Base-by-base conservation (phyloP, 768 basidiomycete genomes). In the Clavulina sp. region DNA sequence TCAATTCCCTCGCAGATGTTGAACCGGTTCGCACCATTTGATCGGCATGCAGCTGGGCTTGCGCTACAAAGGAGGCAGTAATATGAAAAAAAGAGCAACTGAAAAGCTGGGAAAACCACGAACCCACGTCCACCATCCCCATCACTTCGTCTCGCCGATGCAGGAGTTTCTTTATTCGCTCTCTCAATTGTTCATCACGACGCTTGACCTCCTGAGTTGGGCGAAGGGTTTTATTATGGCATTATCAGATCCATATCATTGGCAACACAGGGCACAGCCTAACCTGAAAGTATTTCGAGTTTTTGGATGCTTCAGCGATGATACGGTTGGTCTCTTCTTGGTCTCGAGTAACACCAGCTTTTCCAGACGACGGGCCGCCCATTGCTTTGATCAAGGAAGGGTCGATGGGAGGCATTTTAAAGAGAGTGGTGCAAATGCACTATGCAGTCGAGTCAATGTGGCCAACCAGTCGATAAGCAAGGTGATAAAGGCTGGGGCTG, bases 281-380 rank as follows among this genome's bases (percentile, higher is more conserved):
- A 16, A 49, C 31, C 24, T 30, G 7, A 33, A 49, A 92, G 65
- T 84, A 96, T 65, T 88, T 89, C 26, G 88, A 92, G 3, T 91
- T 91, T 61, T 86, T 89, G 4, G 85, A 89, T 18, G 78, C 88
- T 49, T 93, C 85, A 1, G 85, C 84, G 49, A 93, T 95, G 51
- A 89, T 75, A 18, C 75, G 77, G 58, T 91, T 92, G 41, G 93
- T 49, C 16, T 30, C 48, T 13, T 23, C 6, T 16, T 49, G 24
- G 32, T 49, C 31, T 13, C 7, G 7, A 7, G 48, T 30, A 18
- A 49, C 9, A 18, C 43, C 48, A 33, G 48, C 48, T 30, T 49
- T 49, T 33, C 48, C 48, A 7, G 28, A 9, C 7, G 48, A 49
- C 18, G 48, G 48, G 16, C 48, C 48, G 24, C 26, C 48, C 48